Evolutionary conservation across 2,329 filamentous ascomycete species (phyloP).

Genomic region (Pseudomassariella vexata): DNA sequence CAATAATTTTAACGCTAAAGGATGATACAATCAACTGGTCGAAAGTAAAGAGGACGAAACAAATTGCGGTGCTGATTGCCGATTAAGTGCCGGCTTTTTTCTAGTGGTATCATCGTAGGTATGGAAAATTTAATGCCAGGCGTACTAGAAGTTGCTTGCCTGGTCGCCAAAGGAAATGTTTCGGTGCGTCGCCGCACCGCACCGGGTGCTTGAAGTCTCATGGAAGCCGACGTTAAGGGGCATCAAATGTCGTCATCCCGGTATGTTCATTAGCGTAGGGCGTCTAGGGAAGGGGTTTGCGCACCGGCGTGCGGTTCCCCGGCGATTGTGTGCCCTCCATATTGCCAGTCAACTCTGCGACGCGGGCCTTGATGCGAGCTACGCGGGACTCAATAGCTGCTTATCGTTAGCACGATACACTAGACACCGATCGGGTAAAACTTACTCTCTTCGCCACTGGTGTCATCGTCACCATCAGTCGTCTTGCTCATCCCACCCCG

Average conservation of each 20-base stretch:
- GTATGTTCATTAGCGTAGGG: slow-evolving; percentile 26
- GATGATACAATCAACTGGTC: too few relatives aligned
- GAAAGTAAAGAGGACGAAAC: too few relatives aligned
- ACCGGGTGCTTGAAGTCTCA: too few relatives aligned
- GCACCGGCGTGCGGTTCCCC: slow-evolving; percentile 25
- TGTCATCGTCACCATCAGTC: slow-evolving; percentile 71
- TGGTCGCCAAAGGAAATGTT: too few relatives aligned
- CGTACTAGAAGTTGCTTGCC: slow-evolving; percentile 11
- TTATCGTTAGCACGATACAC: slow-evolving; percentile 16
- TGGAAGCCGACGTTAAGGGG: slow-evolving; percentile 2
- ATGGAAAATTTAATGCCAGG: too few relatives aligned
- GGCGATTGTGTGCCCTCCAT: slow-evolving; percentile 52
- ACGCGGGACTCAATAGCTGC: slow-evolving; percentile 94
- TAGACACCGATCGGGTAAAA: slow-evolving; percentile 1
- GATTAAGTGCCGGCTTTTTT: too few relatives aligned
- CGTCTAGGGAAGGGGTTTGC: too few relatives aligned
- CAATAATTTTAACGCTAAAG: too few relatives aligned
- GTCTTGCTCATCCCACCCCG: slow-evolving; percentile 51
- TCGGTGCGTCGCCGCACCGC: too few relatives aligned
- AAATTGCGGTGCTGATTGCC: too few relatives aligned
- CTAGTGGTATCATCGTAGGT: slow-evolving; percentile 30
- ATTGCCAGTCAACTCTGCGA: slow-evolving; percentile 86
- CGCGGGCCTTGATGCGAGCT: slow-evolving; percentile 93
- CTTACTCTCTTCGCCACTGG: slow-evolving; percentile 72
- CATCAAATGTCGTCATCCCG: slow-evolving; percentile 15